Conservation (phyloP, 192 early-diverging fungal species). For the Hyaloraphidium curvatum region DNA sequence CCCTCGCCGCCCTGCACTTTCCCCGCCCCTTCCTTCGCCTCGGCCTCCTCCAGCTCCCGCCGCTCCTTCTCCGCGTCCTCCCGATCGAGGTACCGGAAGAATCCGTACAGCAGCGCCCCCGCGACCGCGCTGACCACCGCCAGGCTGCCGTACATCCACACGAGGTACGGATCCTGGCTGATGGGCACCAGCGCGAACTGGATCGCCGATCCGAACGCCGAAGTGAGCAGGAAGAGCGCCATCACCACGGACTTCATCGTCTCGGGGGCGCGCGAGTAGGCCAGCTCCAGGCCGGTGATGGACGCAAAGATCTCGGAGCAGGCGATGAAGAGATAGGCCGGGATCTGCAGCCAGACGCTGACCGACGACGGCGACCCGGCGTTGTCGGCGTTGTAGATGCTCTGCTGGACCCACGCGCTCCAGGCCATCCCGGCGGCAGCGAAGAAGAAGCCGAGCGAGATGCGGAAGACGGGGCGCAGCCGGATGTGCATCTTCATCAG, state of each 20-base stretch:
- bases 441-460: constrained; percentile 44
- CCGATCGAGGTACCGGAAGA: too few species aligned
- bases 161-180: constrained; percentile 31
- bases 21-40: too few species aligned
- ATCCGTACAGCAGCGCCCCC: too few species aligned
- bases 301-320: constrained; percentile 38
- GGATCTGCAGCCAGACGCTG: constrained; percentile 32
- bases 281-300: constrained; percentile 46
- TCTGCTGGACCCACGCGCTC: constrained; percentile 34
- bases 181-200: constrained; percentile 35
- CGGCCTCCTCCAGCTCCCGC: too few species aligned
- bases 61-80: too few species aligned
- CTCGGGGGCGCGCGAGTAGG: constrained; percentile 39
- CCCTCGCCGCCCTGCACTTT: too few species aligned
- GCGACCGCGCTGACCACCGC: constrained; percentile 21
- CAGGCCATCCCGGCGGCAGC: constrained; percentile 33
- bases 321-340: constrained; percentile 35
- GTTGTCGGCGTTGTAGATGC: constrained; percentile 33
- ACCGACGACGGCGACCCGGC: constrained; percentile 14
- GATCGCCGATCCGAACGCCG: constrained; percentile 29
- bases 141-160: constrained; percentile 40
- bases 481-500: constrained; percentile 26
- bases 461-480: constrained; percentile 39
- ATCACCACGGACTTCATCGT: constrained; percentile 50
- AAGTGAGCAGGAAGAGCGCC: constrained; percentile 42